A percentile compares a stretch with the other conserved stretches of the same genome.
phyloP scores from a whole-genome alignment of 2,329 filamentous ascomycete genomes.

The Stagonosporopsis tanaceti region DNA sequence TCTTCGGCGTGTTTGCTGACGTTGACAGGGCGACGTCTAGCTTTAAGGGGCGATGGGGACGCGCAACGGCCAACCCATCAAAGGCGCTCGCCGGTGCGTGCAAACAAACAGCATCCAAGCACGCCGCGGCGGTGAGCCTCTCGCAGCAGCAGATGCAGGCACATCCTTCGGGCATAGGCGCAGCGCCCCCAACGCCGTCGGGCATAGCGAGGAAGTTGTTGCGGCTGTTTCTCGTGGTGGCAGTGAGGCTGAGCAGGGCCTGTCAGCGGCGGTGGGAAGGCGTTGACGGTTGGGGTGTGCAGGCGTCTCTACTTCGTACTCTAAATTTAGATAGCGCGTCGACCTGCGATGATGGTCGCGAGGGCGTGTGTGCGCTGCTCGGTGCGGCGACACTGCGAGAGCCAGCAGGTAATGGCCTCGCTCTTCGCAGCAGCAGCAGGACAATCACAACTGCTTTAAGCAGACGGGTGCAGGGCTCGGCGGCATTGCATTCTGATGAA shows the following conservation, averaged over 20 bases:
- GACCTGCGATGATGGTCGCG: constrained; percentile 11
- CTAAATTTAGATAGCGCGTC: constrained; percentile 31
- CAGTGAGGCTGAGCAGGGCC: constrained; percentile 38
- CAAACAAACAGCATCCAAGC: constrained; percentile 13
- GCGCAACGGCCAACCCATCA: constrained; percentile 17
- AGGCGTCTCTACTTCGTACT: constrained; percentile 11
- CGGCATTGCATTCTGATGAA: constrained; percentile 28
- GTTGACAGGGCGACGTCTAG: constrained; percentile 22
- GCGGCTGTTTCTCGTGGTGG: constrained; percentile 9
- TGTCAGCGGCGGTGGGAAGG: constrained; percentile 28
- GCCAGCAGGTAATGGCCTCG: constrained; percentile 12
- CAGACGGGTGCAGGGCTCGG: constrained; percentile 9
- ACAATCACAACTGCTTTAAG: constrained; percentile 18
- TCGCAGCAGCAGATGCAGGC: constrained; percentile 10
- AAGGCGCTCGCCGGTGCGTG: constrained; percentile 11
- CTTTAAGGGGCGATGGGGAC: constrained; percentile 19
- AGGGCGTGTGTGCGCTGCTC: constrained; percentile 1
- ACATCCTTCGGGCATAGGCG: constrained; percentile 11
- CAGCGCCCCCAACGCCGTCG: constrained; percentile 6
- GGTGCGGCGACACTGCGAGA: constrained; percentile 1
- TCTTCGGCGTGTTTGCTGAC: constrained; percentile 18
- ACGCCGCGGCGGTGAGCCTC: constrained; percentile 20
- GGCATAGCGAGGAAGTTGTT: constrained; percentile 13
- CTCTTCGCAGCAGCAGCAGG: constrained; percentile 2
- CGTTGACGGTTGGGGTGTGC: constrained; percentile 9